phyloP scores from a whole-genome alignment of 257 asterid genomes.

The Solanum etuberosum region DNA sequence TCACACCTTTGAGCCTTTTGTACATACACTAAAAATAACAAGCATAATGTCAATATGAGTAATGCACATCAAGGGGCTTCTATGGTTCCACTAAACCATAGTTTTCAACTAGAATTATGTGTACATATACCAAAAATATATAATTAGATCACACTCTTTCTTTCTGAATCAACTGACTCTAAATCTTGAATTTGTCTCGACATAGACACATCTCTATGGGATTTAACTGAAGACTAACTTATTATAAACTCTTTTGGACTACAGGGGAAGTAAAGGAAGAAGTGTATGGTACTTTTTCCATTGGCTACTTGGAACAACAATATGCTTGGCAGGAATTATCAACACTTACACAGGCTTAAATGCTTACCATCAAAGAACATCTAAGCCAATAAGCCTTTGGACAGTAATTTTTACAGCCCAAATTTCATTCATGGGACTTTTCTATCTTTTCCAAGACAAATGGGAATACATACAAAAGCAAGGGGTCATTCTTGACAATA shows the following conservation, averaged over 20 bases:
- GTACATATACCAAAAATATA: neutral
- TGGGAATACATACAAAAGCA: constrained; percentile 70
- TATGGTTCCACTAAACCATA: neutral
- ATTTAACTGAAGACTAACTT: neutral
- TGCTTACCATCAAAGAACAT: constrained; percentile 51
- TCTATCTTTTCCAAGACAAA: constrained; percentile 75
- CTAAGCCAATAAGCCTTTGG: constrained; percentile 45
- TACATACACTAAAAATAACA: neutral
- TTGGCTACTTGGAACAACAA: constrained; percentile 66
- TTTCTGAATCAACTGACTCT: neutral
- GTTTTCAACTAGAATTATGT: neutral
- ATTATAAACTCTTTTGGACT: neutral
- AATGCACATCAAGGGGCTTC: neutral
- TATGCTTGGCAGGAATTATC: constrained; percentile 42
- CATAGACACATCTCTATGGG: neutral
- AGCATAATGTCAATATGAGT: neutral
- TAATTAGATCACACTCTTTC: too few species aligned
- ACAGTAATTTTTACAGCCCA: constrained; percentile 61
- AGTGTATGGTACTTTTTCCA: constrained; percentile 55
- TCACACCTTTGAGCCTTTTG: neutral
- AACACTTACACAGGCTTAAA: constrained; percentile 63
- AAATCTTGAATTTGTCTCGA: neutral
- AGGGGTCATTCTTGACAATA: constrained; percentile 16
- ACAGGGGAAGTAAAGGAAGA: constrained; percentile 52
- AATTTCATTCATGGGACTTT: constrained; percentile 53